A percentile compares a stretch with the other conserved stretches of the same genome.
Conservation (phyloP, 106 monocot genomes). For the Triglochin maritima region DNA sequence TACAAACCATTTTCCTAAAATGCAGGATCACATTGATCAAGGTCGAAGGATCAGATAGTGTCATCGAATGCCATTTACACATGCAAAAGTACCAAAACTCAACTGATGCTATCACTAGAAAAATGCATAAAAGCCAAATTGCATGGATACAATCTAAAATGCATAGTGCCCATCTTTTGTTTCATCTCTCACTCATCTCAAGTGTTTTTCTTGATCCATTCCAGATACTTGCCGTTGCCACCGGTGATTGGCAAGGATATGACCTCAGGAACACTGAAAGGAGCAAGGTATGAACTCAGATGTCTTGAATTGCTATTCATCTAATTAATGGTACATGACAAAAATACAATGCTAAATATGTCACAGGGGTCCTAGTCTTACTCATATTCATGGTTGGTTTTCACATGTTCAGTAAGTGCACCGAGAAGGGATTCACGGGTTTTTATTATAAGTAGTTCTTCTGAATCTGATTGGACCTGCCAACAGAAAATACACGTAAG, state of each 20-base stretch:
- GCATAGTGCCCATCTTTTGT: neutral
- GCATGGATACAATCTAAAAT: too few species aligned
- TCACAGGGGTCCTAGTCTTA: slow-evolving; percentile 20
- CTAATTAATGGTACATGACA: neutral
- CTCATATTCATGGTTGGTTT: slow-evolving; percentile 94
- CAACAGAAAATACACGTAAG: neutral
- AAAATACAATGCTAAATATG: too few species aligned
- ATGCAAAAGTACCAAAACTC: too few species aligned
- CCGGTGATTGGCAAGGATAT: slow-evolving; percentile 72
- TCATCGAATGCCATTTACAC: too few species aligned
- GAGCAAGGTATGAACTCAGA: neutral
- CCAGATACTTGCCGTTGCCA: slow-evolving; percentile 71
- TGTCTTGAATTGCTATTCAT: neutral
- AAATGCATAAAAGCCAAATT: too few species aligned
- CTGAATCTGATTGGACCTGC: slow-evolving; percentile 75
- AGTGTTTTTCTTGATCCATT: slow-evolving; percentile 86
- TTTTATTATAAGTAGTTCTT: slow-evolving; percentile 86
- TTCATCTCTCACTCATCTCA: slow-evolving; percentile 20
- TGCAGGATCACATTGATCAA: too few species aligned
- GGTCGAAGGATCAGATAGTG: too few species aligned
- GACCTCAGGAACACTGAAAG: slow-evolving; percentile 74
- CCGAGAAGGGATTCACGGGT: slow-evolving; percentile 74
- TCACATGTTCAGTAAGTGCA: slow-evolving; percentile 80
- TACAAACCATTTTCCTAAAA: too few species aligned
- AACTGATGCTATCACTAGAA: too few species aligned